Evolutionary conservation across 352 stramenopile genomes (phyloP).

Genomic region (Globisporangium polare): DNA sequence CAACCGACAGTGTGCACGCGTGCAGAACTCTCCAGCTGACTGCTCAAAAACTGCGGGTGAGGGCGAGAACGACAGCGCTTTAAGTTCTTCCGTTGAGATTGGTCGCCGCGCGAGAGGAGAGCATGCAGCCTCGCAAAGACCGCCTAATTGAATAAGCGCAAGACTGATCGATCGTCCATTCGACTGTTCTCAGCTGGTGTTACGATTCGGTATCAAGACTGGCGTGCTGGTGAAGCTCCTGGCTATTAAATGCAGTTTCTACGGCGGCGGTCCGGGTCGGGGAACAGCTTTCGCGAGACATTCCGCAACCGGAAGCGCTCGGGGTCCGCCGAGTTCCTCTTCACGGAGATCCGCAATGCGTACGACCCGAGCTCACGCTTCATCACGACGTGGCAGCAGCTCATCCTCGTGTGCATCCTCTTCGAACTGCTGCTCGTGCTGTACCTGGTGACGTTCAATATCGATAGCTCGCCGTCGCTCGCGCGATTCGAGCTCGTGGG

Average conservation of each 20-base stretch:
- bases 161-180: neutral
- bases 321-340: constrained; percentile 43
- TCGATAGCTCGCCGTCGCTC: neutral
- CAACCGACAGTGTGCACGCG: neutral
- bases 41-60: neutral
- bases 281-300: constrained; percentile 29
- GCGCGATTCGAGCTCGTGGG: constrained; percentile 24
- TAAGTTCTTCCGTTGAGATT: neutral
- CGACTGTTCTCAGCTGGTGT: neutral
- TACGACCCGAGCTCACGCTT: constrained; percentile 55
- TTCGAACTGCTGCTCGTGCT: constrained; percentile 46
- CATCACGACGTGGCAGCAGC: constrained; percentile 49
- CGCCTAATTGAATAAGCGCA: neutral
- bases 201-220: neutral
- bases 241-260: neutral
- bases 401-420: constrained; percentile 48
- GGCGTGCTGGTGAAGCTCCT: neutral
- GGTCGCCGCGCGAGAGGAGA: neutral
- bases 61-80: neutral
- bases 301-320: constrained; percentile 36
- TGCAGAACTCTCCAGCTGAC: neutral
- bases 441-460: constrained; percentile 40
- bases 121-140: neutral
- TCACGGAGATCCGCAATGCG: constrained; percentile 46
- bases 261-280: constrained; percentile 14